Evolutionary conservation across 176 grass and related monocot species (phyloP).

Genomic region (Calamus simplicifolius): DNA sequence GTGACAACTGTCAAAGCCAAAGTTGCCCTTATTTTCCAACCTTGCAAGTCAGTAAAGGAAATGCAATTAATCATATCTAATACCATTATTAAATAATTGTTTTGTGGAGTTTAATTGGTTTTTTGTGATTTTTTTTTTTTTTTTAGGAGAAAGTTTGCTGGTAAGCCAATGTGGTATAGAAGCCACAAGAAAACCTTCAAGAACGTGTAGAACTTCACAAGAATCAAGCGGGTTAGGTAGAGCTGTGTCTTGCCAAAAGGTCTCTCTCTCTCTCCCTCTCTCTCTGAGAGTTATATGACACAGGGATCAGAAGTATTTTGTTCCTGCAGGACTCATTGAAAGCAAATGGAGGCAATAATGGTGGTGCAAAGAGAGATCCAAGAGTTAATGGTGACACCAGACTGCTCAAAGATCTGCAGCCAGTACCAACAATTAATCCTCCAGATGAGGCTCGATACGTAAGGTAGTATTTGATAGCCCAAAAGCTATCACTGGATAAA

Average conservation of each 20-base stretch:
- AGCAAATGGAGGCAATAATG: constrained; percentile 1
- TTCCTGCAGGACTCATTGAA: constrained; percentile 5
- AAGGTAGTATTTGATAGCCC: too few relatives aligned
- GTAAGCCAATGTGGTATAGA: constrained; percentile 8
- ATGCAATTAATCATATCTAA: too few relatives aligned
- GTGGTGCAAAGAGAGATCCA: constrained; percentile 11
- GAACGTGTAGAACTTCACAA: constrained; percentile 4
- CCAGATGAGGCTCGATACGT: constrained; percentile 11
- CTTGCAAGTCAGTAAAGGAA: too few relatives aligned
- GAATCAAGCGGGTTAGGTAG: constrained; percentile 9
- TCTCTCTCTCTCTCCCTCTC: constrained; percentile 13
- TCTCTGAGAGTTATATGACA: not conserved
- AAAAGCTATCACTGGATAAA: too few relatives aligned
- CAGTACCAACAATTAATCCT: constrained; percentile 25
- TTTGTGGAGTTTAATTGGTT: too few relatives aligned
- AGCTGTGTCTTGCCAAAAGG: constrained; percentile 22
- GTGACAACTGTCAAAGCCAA: too few relatives aligned
- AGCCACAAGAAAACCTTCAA: constrained; percentile 11
- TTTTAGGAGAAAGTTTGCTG: constrained; percentile 22
- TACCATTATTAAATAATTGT: too few relatives aligned
- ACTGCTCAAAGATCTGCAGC: constrained; percentile 38
- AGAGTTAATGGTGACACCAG: constrained; percentile 21
- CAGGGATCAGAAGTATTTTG: too few relatives aligned
- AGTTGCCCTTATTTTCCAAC: too few relatives aligned
- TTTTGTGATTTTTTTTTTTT: not conserved